Evolutionary conservation across 441 rosid genomes (phyloP).

Genomic region (Jatropha podagrica): DNA sequence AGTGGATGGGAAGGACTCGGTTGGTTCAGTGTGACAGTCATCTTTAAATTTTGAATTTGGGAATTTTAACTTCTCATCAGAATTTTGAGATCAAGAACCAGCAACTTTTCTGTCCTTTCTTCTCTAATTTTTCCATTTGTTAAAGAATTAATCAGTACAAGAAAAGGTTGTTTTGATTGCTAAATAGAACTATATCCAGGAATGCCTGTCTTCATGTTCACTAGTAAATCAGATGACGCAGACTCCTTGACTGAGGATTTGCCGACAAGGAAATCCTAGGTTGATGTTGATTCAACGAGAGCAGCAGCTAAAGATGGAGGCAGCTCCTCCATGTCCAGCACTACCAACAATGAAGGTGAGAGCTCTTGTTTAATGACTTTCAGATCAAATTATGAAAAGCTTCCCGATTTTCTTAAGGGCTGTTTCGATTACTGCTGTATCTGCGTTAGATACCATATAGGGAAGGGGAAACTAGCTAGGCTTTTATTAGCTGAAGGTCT

Average conservation of each 20-base stretch:
- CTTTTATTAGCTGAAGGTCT: slow-evolving; percentile 21
- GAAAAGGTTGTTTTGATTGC: background rate
- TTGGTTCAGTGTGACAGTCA: no score
- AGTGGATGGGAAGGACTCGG: no score
- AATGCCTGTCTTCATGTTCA: slow-evolving; percentile 14
- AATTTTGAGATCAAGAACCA: background rate
- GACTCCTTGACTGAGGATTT: slow-evolving; percentile 1
- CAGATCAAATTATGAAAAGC: background rate
- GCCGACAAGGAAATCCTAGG: slow-evolving; percentile 1
- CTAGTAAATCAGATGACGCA: background rate
- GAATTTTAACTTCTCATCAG: no score
- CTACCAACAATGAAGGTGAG: background rate
- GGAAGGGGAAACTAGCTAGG: slow-evolving; percentile 8
- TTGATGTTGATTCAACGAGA: background rate
- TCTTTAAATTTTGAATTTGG: no score
- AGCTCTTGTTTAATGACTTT: background rate
- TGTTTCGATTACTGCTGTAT: slow-evolving; percentile 17
- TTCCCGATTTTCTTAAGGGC: background rate
- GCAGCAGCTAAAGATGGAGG: background rate
- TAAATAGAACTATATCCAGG: background rate
- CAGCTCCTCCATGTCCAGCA: background rate
- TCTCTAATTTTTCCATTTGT: no score
- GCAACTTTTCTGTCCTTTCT: no score
- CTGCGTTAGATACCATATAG: background rate
- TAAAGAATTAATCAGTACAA: background rate